Evolutionary conservation across 805 yeast genomes (phyloP), one percentile per base, ranked within the genome.

Genomic region (Myxozyma lipomycoides): DNA sequence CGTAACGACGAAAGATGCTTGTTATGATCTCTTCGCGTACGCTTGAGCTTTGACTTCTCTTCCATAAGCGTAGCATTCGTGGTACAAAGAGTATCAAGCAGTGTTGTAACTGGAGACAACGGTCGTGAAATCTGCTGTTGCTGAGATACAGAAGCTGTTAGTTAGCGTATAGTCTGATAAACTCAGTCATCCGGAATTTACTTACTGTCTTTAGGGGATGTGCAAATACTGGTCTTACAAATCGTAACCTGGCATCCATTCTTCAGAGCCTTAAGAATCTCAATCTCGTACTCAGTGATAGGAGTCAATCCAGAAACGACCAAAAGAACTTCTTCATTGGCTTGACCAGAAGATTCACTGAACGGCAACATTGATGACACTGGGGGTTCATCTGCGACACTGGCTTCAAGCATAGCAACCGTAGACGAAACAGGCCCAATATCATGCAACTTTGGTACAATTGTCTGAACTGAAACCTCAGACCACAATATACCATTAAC

Each of bases 401-500:
- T 34, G 1, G 37, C 50, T 36, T 54, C 56, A 9, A 54, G 39
- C 18, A 40, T 15, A 26, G 28, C 50, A 10, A 51, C 58, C 3
- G 50, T 45, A 4, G 53, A 49, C 25, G 42, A 43, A 17, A 37
- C 36, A n/a, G 35, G 36, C 1, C 37, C 24, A n/a, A 40, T 54
- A 4, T 50, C 43, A 28, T 45, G 45, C 10, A 41, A n/a, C 22
- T 53, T 48, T 6, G 57, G 56, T 21, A 50, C 61, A 28, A 56
- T 48, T 15, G 72, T 70, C 42, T 80, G 80, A 35, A 78, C 72
- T 0, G 81, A 73, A 1, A 80, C 79, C 61, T 82, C 86, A 23
- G 81, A 77, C 89, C 89, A 83, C 12, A 78, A 73, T 21, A 83
- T 75, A 21, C 86, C 87, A 60, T 83, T 83, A 3, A 83, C 86